Conservation (phyloP, 1,139 yeast species). For the Lodderomyces elongisporus region DNA sequence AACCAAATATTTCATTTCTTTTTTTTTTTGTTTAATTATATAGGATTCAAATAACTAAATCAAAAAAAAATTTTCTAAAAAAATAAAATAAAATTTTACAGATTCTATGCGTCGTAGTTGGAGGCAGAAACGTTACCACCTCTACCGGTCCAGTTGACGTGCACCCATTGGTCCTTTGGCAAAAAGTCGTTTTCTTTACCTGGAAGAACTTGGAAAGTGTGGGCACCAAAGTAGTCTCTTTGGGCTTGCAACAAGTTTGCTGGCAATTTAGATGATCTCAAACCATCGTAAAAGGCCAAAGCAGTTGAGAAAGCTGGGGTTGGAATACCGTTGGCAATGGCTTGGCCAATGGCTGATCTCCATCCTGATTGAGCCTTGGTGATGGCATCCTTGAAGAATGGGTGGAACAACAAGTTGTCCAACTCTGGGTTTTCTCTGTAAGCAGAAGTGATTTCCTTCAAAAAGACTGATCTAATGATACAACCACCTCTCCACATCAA, state of each 20-base stretch:
- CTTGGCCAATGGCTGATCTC: constrained; percentile 81
- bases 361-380: constrained; percentile 92
- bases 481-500: constrained; percentile 99
- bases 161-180: constrained; percentile 81
- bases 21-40: too few species aligned
- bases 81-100: too few species aligned
- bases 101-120: constrained; percentile 92
- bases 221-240: constrained; percentile 99
- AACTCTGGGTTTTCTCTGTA: constrained; percentile 89
- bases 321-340: constrained; percentile 86
- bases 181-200: constrained; percentile 71
- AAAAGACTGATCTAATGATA: constrained; percentile 97
- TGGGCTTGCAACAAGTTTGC: constrained; percentile 99
- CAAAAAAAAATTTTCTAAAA: too few species aligned
- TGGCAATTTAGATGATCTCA: constrained; percentile 92
- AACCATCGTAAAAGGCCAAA: constrained; percentile 96
- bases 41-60: too few species aligned
- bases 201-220: constrained; percentile 93
- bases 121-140: constrained; percentile 98
- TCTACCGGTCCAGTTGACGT: constrained; percentile 98
- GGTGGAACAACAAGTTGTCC: constrained; percentile 92
- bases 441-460: constrained; percentile 95
- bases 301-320: constrained; percentile 98
- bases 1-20: too few species aligned
- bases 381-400: constrained; percentile 89